Base-by-base conservation (phyloP, 352 stramenopile genomes). In the Globisporangium nodosum region DNA sequence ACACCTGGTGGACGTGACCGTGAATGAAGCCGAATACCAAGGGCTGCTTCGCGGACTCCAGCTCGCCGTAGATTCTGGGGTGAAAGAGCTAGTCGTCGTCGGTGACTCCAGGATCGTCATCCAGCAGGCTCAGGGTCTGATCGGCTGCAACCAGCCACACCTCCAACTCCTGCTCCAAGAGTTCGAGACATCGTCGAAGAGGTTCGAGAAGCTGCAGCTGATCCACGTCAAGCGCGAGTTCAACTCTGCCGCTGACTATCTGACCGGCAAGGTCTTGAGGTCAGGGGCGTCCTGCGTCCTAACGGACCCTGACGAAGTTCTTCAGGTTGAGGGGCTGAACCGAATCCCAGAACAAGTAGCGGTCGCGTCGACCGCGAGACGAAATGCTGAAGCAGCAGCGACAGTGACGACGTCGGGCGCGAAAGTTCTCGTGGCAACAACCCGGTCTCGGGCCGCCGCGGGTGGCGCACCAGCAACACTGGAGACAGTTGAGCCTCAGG, bases 11-110 rank as follows among this genome's bases (percentile, higher is more conserved):
- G 16, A 47, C 0, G 61, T 65, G 0, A 70, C 59, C 0, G 66
- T 70, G 0, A 70, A 71, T 15, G 46, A 66, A 18, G 63, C 67
- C 13, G 68, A 74, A 18, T 74, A 69, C 49, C 49, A 56, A 0
- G 63, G 63, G 0, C 43, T 66, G 30, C 58, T 66, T 13, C 43
- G 51, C 9, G 59, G 60, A 7, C 51, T 70, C 0, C 0, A 20
- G 0, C 40, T 52, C 16, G 57, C 63, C 6, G 3, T 60, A 0
- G 37, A 47, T 0, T 20, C n/a, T 5, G 37, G 46, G 0, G 47
- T 55, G n/a, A 52, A 52, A 0, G 54, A 63, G 3, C 52, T 70
- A 1, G 33, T 70, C 3, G 49, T 68, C 3, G 59, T 67, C 1
- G 58, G 57, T 0, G 52, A 69, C 16, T 69, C 63, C 0, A 31